Evolutionary conservation across 768 basidiomycete genomes (phyloP).

Genomic region (Xerocomellus intermedius): DNA sequence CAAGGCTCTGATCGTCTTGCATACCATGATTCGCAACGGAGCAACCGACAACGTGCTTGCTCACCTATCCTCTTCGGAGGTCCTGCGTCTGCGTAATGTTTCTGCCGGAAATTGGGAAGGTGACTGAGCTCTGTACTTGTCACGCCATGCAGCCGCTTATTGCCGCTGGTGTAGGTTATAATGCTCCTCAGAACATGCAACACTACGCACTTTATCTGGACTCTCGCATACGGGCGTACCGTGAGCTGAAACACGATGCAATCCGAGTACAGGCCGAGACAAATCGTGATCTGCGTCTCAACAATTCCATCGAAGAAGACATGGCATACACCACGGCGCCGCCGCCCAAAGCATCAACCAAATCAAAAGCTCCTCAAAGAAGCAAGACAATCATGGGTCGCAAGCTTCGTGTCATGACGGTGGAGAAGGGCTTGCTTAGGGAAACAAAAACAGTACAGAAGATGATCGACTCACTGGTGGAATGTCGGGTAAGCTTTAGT

Average conservation of each 20-base stretch:
- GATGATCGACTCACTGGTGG: conserved; percentile 84
- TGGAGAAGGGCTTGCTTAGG: conserved; percentile 91
- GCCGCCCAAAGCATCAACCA: conserved; percentile 30
- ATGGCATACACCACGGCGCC: conserved; percentile 32
- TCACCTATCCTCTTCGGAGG: conserved; percentile 77
- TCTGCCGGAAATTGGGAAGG: conserved; percentile 87
- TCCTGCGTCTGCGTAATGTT: conserved; percentile 80
- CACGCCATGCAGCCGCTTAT: neutral
- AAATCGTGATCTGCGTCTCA: conserved; percentile 77
- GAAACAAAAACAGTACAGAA: conserved; percentile 90
- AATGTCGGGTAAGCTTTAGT: conserved; percentile 69
- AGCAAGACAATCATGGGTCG: conserved; percentile 80
- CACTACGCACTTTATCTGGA: conserved; percentile 89
- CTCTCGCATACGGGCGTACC: conserved; percentile 81
- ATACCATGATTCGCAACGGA: conserved; percentile 97
- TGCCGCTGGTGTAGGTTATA: conserved; percentile 57
- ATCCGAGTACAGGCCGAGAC: conserved; percentile 91
- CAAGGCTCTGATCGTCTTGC: conserved; percentile 93
- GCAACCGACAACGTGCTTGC: conserved; percentile 88
- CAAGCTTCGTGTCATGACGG: conserved; percentile 86
- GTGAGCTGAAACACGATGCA: conserved; percentile 90
- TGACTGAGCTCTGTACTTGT: conserved; percentile 31
- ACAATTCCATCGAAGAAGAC: conserved; percentile 65
- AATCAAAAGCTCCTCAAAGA: conserved; percentile 42
- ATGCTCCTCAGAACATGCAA: conserved; percentile 81